Percentiles rank a stretch among this genome's conserved stretches.
phyloP scores from a whole-genome alignment of 768 basidiomycete species.

The Pilatotrama ljubarskyi region DNA sequence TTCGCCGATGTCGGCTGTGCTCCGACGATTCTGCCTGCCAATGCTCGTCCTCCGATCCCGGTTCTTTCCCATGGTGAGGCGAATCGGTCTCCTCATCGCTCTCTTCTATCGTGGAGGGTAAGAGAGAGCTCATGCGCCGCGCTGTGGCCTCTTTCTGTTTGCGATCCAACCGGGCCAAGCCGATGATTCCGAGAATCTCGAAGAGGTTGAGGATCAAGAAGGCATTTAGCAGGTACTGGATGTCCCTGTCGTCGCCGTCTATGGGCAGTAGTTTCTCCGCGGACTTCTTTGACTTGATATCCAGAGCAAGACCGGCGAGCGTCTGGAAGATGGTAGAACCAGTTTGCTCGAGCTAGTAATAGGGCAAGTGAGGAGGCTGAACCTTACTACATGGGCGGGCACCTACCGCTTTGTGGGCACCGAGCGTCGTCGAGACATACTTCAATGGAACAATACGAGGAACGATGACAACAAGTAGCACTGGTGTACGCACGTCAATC shows the following conservation, averaged over 20 bases:
- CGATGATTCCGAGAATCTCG: slow-evolving; percentile 53
- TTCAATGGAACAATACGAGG: slow-evolving; percentile 68
- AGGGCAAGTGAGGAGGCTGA: background rate
- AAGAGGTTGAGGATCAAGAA: slow-evolving; percentile 59
- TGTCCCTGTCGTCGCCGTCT: slow-evolving; percentile 28
- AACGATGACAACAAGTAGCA: slow-evolving; percentile 72
- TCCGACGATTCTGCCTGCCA: slow-evolving; percentile 13
- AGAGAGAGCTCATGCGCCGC: slow-evolving; percentile 16
- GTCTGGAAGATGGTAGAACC: slow-evolving; percentile 75
- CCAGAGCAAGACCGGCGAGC: slow-evolving; percentile 67
- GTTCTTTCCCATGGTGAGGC: slow-evolving; percentile 8
- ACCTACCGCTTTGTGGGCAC: slow-evolving; percentile 72
- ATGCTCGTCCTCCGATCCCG: slow-evolving; percentile 14
- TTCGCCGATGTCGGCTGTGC: slow-evolving; percentile 2
- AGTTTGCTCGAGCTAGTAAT: slow-evolving; percentile 65
- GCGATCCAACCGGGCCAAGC: slow-evolving; percentile 49
- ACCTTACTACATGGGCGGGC: too few species aligned
- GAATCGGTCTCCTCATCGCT: slow-evolving; percentile 2
- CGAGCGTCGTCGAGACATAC: slow-evolving; percentile 77
- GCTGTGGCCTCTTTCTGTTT: slow-evolving; percentile 36
- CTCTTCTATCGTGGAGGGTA: slow-evolving; percentile 18
- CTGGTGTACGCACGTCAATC: too few species aligned
- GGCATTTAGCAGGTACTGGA: slow-evolving; percentile 54
- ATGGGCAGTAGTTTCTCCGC: background rate
- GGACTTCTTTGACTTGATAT: slow-evolving; percentile 40